Conservation (phyloP, 148 eudicot genomes). For the Arctostaphylos glauca region DNA sequence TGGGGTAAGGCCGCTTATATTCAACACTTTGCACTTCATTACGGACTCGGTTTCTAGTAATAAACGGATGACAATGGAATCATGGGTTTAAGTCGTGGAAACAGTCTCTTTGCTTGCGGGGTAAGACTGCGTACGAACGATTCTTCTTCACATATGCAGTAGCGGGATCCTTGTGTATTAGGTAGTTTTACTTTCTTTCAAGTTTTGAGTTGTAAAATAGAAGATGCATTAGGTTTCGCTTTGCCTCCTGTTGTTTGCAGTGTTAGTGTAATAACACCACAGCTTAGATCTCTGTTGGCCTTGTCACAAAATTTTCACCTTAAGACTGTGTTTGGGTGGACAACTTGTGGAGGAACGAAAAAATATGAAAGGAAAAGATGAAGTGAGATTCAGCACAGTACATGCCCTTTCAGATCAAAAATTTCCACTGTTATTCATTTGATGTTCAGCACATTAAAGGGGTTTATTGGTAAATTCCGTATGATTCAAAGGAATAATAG, state of each 20-base stretch:
- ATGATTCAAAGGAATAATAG: background rate
- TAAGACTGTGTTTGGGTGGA: background rate
- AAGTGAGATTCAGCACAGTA: background rate
- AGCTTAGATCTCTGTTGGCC: constrained; percentile 2
- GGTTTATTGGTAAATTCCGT: background rate
- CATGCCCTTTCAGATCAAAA: background rate
- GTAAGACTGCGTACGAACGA: no score
- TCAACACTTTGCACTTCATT: background rate
- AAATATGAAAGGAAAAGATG: background rate
- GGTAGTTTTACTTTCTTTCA: background rate
- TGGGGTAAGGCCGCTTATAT: no score
- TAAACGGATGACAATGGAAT: background rate
- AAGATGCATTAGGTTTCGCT: background rate
- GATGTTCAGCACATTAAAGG: background rate
- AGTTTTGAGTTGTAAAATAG: background rate
- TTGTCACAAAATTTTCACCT: constrained; percentile 2
- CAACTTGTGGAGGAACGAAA: background rate
- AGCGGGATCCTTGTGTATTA: no score
- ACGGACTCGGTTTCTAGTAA: constrained; percentile 6
- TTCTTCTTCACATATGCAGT: no score
- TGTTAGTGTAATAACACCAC: background rate
- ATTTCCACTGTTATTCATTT: background rate
- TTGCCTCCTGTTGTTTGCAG: background rate
- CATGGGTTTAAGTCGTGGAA: no score
- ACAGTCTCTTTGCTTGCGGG: no score